Evolutionary conservation across 352 stramenopile species (phyloP), one percentile per base, ranked within the genome.

Genomic region (Pythium brassicae): DNA sequence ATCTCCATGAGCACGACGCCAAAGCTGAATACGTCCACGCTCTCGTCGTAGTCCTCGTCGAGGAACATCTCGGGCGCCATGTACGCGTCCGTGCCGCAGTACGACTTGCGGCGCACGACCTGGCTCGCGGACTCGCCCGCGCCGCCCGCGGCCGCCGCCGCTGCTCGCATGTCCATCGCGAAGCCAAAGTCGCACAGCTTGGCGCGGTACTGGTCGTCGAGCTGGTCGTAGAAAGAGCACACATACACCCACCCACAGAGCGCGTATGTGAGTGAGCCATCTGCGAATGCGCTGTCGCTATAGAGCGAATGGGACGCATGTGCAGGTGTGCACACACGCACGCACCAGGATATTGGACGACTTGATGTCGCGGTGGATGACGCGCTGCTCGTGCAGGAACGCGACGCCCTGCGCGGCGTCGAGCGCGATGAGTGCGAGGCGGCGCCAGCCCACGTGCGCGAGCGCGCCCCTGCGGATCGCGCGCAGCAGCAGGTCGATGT

Each of bases 341-440:
- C 52, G 22, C 61, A 74, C 66, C 39, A 94, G 53, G 29, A 94
- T 92, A 55, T 94, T 94, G 57, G 81, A 89, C n/a, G 83, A 89
- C 64, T 95, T 95, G 62, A 95, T 90, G 60, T 95, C 85, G 14
- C 85, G 75, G 50, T 95, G 85, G 54, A 95, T 86, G 55, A 92
- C 81, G 51, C 74, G 68, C 32, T 72, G 71, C 44, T 76, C 72
- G 72, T 99, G 97, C 53, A 99, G 68, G 73, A 99, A 99, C 50
- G 91, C 79, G 54, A 99, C 92, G 57, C 94, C 96, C 50, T 86
- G 72, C 0, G 95, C 92, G 7, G 83, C 71, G 48, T 96, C 85
- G 25, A 92, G 63, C 14, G 81, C 83, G 45, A 93, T 87, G 42
- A 78, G 80, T 14, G 75, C 62, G 45, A 89, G 74, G 15, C 68